A percentile compares a stretch with the other conserved stretches of the same genome.
Evolutionary conservation across 1,284 basidiomycete genomes (phyloP).

Genomic region (Limonomyces culmigenus): DNA sequence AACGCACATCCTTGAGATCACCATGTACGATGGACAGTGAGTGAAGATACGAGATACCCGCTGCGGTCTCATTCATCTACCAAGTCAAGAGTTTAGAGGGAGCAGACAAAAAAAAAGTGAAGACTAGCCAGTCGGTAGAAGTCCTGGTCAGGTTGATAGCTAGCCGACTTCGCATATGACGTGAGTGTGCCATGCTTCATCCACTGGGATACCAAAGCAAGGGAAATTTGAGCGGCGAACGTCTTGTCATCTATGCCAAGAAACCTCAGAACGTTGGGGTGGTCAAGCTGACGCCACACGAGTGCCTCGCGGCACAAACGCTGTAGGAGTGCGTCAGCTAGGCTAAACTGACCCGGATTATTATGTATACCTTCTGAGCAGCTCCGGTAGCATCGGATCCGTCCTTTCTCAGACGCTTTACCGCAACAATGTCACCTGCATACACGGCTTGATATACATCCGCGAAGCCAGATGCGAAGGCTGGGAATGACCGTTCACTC

Average conservation of each 20-base stretch:
- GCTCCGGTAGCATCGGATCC: neutral
- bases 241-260: conserved; percentile 1
- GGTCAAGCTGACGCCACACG: conserved; percentile 3
- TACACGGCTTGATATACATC: neutral
- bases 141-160: too few species aligned
- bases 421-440: neutral
- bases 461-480: neutral
- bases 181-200: conserved; percentile 2
- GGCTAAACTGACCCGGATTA: neutral
- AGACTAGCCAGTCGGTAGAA: too few species aligned
- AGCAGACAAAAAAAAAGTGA: too few species aligned
- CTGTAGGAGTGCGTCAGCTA: neutral
- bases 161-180: too few species aligned
- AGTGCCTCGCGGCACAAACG: neutral
- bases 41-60: too few species aligned
- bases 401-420: neutral
- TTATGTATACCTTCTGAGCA: neutral
- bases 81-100: too few species aligned
- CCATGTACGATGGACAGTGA: too few species aligned
- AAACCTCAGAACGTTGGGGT: conserved; percentile 2
- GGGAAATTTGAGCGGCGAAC: neutral
- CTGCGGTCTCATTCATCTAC: too few species aligned
- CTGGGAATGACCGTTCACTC: neutral
- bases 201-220: conserved; percentile 1
- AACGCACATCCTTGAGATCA: too few species aligned